phyloP scores from a whole-genome alignment of 73 alveolate species.

The Tetrahymena elliotti region DNA sequence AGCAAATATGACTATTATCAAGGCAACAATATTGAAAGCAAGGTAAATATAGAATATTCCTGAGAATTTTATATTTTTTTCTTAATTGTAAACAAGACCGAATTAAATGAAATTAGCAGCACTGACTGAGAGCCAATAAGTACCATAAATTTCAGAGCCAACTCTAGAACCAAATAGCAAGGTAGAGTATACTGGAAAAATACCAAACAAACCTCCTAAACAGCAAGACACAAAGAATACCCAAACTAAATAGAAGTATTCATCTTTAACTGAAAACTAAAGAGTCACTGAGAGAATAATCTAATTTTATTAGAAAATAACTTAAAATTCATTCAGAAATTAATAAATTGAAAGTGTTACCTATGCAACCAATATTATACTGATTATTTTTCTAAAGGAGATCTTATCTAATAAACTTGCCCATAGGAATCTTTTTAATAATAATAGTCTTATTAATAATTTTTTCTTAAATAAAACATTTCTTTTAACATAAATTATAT shows the following conservation, averaged over 20 bases:
- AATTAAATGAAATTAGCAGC: not conserved
- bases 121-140: not conserved
- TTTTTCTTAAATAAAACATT: no score
- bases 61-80: not conserved
- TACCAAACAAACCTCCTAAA: not conserved
- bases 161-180: not conserved
- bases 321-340: not conserved
- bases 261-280: not conserved
- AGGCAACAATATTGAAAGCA: not conserved
- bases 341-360: not conserved
- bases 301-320: not conserved
- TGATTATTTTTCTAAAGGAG: not conserved
- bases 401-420: not conserved
- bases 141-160: not conserved
- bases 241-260: not conserved
- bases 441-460: not conserved
- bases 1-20: not conserved
- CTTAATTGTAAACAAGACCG: not conserved
- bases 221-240: not conserved
- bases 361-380: not conserved
- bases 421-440: not conserved
- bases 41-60: not conserved
- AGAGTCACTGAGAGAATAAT: not conserved
- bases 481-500: no score
- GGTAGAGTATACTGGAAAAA: not conserved